These are phyloP conservation scores for Yamadazyma takamatsuzukensis DNA, from an alignment of 805 yeast genomes.

Conservation along the genomic window DNA sequence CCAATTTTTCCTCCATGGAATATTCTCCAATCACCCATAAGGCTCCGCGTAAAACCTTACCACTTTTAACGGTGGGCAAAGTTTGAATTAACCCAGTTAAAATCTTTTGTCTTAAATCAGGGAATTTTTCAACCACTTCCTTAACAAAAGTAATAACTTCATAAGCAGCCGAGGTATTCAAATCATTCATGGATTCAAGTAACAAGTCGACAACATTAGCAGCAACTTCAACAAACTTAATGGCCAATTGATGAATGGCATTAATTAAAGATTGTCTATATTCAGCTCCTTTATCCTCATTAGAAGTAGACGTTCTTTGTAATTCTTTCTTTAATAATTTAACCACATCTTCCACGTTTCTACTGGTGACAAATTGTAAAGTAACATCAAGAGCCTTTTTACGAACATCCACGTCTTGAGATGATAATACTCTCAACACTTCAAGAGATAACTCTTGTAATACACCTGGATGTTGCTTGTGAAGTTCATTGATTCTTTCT, in stretches of 20 bases:
- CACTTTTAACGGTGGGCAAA: constrained; percentile 69
- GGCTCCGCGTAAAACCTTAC: constrained; percentile 89
- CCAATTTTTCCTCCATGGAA: constrained; percentile 62
- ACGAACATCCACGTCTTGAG: constrained; percentile 90
- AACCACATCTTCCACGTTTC: constrained; percentile 92
- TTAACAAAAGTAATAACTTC: constrained; percentile 91
- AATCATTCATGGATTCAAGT: constrained; percentile 80
- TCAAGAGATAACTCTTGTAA: constrained; percentile 83
- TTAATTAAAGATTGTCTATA: constrained; percentile 86
- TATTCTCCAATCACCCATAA: constrained; percentile 97
- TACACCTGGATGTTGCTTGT: constrained; percentile 71
- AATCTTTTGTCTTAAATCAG: constrained; percentile 66
- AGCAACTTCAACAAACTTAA: constrained; percentile 86
- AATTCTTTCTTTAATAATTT: constrained; percentile 90
- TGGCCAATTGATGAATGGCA: constrained; percentile 86
- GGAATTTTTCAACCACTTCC: constrained; percentile 90
- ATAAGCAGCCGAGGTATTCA: constrained; percentile 79
- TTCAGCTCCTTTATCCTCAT: constrained; percentile 78
- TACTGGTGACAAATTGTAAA: constrained; percentile 72
- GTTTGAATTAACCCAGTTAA: constrained; percentile 58
- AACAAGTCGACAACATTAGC: constrained; percentile 84
- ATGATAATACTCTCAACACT: constrained; percentile 76
- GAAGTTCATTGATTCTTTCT: constrained; percentile 77
- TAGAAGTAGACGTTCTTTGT: constrained; percentile 62
- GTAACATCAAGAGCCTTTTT: constrained; percentile 81